phyloP scores from a whole-genome alignment of 2,329 filamentous ascomycete genomes.

The Penicillium occitanis region DNA sequence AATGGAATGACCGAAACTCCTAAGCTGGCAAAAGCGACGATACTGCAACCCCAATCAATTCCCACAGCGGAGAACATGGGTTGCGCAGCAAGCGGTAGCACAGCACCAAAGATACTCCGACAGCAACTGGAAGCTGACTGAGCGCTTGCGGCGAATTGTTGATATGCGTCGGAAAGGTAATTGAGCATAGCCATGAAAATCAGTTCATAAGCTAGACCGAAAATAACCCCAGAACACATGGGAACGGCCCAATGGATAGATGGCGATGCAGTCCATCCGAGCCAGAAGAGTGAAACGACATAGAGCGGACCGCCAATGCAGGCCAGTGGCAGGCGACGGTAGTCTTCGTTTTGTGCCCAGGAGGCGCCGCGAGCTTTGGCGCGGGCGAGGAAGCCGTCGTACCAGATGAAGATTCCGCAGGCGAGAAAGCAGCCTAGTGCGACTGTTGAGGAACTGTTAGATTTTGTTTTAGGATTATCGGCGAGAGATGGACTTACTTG shows the following conservation, averaged over 20 bases:
- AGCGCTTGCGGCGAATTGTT: conserved; percentile 62
- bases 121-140: conserved; percentile 55
- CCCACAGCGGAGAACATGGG: conserved; percentile 46
- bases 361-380: conserved; percentile 51
- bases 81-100: conserved; percentile 56
- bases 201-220: conserved; percentile 61
- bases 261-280: conserved; percentile 35
- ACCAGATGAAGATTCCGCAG: conserved; percentile 63
- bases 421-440: conserved; percentile 62
- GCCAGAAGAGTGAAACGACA: conserved; percentile 52
- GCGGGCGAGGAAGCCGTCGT: conserved; percentile 60
- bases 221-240: conserved; percentile 61
- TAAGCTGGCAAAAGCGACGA: conserved; percentile 43
- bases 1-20: conserved; percentile 44
- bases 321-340: conserved; percentile 67
- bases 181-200: conserved; percentile 67
- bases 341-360: conserved; percentile 61
- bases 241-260: conserved; percentile 47
- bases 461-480: background rate
- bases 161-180: conserved; percentile 66
- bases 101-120: conserved; percentile 54
- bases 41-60: conserved; percentile 44
- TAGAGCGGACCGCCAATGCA: conserved; percentile 65
- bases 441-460: conserved; percentile 38
- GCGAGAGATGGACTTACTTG: conserved; percentile 28